Percentiles rank a stretch among this genome's conserved stretches.
These are phyloP conservation scores for Ophiostoma fasciatum DNA, from an alignment of 2,329 filamentous ascomycete species.

Conservation along the genomic window DNA sequence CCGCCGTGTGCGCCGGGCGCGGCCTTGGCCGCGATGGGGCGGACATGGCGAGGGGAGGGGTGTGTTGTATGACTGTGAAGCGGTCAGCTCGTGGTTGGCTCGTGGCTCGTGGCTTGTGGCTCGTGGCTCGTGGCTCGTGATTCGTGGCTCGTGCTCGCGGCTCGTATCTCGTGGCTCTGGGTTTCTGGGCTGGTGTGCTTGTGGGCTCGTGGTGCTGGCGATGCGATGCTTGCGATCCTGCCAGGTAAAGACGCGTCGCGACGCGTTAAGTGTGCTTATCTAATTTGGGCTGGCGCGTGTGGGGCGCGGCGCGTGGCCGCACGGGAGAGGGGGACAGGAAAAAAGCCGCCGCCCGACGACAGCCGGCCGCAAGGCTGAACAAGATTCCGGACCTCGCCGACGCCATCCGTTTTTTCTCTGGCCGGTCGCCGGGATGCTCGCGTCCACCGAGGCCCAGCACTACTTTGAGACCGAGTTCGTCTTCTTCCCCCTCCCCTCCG, in stretches of 20 bases:
- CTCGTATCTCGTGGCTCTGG: not conserved
- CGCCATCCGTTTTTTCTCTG: no score
- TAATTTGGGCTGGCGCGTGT: slow-evolving; percentile 4
- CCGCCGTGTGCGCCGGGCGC: slow-evolving; percentile 65
- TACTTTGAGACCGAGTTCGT: slow-evolving; percentile 88
- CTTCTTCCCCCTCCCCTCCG: not conserved
- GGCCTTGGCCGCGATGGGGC: slow-evolving; percentile 37
- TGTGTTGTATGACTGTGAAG: no score
- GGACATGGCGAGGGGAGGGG: slow-evolving; percentile 1
- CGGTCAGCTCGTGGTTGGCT: no score
- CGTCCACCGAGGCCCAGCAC: slow-evolving; percentile 58
- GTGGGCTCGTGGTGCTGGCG: no score
- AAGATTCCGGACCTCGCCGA: no score
- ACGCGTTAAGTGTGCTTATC: slow-evolving; percentile 20
- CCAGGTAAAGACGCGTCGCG: slow-evolving; percentile 22
- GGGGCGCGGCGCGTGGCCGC: not conserved
- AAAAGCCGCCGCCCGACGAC: no score
- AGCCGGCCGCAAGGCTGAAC: no score
- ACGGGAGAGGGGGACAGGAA: no score
- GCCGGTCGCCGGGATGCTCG: slow-evolving; percentile 31
- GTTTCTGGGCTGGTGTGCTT: not conserved
- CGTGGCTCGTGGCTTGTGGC: no score
- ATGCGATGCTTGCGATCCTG: not conserved
- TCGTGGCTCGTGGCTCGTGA: no score
- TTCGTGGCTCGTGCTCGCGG: no score